Base-by-base conservation (phyloP, 306 rosid genomes). In the Prinsepia uniflora region DNA sequence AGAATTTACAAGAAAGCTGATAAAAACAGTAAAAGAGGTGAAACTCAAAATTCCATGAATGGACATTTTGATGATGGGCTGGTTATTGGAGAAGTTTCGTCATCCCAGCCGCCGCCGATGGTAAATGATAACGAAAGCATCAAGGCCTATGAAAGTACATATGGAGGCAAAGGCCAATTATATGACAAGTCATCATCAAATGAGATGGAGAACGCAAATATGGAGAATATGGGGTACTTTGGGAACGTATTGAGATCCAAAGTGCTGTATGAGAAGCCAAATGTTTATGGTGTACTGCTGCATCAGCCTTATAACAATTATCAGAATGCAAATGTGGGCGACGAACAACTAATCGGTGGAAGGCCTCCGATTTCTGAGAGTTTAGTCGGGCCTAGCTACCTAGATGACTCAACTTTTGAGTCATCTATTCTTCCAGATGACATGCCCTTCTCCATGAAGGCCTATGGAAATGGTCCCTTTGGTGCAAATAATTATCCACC, bases 1-100 rank as follows among this genome's bases (percentile, higher is more conserved):
- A 54, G 73, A 42, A 69, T 69, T 54, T 69, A 69, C 22, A 53
- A 41, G 64, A 69, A 69, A 13, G 41, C n/a, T 52, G 19, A 12
- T 18, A 40, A 7, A 2, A 54, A 13, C 40, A 43, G 30, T 3
- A 50, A 36, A 18, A 68, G 30, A 68, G 18, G 8, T 45, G 62
- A 68, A 13, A 40, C 2, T 22, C 52, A 0, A 41, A 69, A 69
- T 69, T 52, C 12, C 6, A 15, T 41, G 3, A 62, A 40, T 39
- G 11, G n/a, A 1, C 4, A 6, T 24, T 12, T 18, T 39, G 45
- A 30, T 1, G 50, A 69, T 19, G 34, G 19, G 5, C 30, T 61
- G 65, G 65, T 36, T 44, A 39, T 4, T 17, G 73, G 54, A 30
- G 30, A 24, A 24, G 30, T 24, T 1, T 24, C 30, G 1, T 30